Base-by-base conservation (phyloP, 2,329 filamentous ascomycete species). In the Beauveria sp. region DNA sequence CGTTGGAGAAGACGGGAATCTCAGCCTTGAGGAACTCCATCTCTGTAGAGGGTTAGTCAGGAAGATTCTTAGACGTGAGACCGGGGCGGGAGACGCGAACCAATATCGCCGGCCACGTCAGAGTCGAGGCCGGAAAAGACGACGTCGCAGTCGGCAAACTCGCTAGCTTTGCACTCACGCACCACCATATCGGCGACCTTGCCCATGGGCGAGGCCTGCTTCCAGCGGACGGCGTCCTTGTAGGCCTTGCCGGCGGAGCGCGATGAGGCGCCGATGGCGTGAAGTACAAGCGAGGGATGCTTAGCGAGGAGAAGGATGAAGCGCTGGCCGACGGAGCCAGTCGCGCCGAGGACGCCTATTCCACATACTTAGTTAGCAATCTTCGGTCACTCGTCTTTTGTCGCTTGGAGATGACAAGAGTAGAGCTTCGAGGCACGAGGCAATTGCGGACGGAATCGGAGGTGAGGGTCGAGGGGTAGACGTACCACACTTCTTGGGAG, bases 1-100 rank as follows among this genome's bases (percentile, higher is more conserved):
- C 92, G 75, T 97, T 99, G 69, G 92, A 96, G 80, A 99, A 97
- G 73, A 97, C 89, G 69, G 91, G 86, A 56, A 97, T 85, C 70
- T 96, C 87, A 63, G 91, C 88, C 71, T 88, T 89, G 70, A 96
- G 83, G 75, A 97, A 97, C 67, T 90, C 90, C 84, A 90, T 90
- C 76, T 97, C 92, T 92, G 68, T 20, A 46, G 12, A n/a, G 55
- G 69, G 61, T 16, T 26, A 20, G 24, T 24, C 6, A 48, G 53
- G 18, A 10, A 41, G 3, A 24, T 43, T 10, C 1, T 24, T 7
- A 16, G 7, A 50, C n/a, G 26, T 3, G 16, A 12, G 26, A 18
- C 26, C 2, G 5, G 14, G 28, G 20, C 14, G n/a, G 22, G 46
- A 14, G 44, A 41, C 51, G 52, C 84, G 61, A 79, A 96, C 91